Percentiles rank a stretch among this genome's conserved stretches.
Conservation (phyloP, 2,329 filamentous ascomycete genomes). For the Metarhizium humberi region DNA sequence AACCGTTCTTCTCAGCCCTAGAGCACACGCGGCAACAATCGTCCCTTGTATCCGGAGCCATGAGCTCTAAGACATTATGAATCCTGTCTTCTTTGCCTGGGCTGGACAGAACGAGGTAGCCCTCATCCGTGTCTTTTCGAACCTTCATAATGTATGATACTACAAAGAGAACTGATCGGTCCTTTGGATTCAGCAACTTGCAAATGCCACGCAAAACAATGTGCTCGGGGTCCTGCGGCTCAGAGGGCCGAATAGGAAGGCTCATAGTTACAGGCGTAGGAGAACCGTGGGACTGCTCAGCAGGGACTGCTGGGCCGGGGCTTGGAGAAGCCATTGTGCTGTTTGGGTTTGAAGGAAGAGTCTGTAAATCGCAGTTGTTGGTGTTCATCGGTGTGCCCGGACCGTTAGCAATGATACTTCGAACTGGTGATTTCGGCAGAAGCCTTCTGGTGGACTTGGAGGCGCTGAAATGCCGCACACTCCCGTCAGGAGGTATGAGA, state of each 20-base stretch:
- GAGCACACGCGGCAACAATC: constrained; percentile 13
- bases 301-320: not conserved
- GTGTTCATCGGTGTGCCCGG: not conserved
- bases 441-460: not conserved
- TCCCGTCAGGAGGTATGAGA: not conserved
- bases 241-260: not conserved
- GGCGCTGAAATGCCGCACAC: not conserved
- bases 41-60: constrained; percentile 9
- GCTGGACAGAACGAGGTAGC: constrained; percentile 11
- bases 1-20: not conserved
- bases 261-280: not conserved
- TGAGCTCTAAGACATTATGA: constrained; percentile 14
- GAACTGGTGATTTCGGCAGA: not conserved
- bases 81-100: constrained; percentile 5
- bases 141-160: constrained; percentile 12
- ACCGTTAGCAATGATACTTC: not conserved
- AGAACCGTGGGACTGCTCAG: not conserved
- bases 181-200: constrained; percentile 7
- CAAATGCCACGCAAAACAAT: constrained; percentile 12
- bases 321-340: not conserved
- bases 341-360: not conserved
- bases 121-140: constrained; percentile 6
- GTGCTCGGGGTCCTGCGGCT: constrained; percentile 4
- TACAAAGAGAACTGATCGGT: not conserved
- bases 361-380: not conserved